Percentiles rank a stretch among this genome's conserved stretches.
Conservation (phyloP, 2,329 filamentous ascomycete species). For the Dothideomycetes sp. region DNA sequence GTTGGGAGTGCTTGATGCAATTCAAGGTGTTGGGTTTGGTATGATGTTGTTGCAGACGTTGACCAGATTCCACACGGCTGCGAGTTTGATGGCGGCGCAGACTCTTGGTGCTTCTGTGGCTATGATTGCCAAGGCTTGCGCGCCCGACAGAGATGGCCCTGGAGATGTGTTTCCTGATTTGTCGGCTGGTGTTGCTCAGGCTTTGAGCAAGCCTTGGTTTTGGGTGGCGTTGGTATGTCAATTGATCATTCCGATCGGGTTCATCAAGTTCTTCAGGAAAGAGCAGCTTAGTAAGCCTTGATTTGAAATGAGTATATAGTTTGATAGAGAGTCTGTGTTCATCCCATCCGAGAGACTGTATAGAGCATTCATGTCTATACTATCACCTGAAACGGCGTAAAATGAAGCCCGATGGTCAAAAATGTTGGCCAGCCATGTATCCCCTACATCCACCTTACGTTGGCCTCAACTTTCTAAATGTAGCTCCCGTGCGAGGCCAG, state of each 20-base stretch:
- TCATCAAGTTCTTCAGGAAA: constrained; percentile 45
- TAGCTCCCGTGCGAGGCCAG: no score
- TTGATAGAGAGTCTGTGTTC: no score
- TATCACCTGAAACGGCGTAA: no score
- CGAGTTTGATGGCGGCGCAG: constrained; percentile 50
- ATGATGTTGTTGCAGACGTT: constrained; percentile 53
- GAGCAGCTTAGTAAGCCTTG: constrained; percentile 46
- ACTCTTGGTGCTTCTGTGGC: constrained; percentile 51
- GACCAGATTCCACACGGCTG: constrained; percentile 53
- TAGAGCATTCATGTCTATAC: no score
- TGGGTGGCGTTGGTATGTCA: constrained; percentile 51
- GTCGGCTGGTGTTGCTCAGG: constrained; percentile 49
- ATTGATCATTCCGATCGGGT: constrained; percentile 46
- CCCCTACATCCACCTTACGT: no score
- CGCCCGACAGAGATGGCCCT: constrained; percentile 50
- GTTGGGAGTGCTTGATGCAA: constrained; percentile 53
- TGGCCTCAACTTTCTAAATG: no score
- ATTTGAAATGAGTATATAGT: no score
- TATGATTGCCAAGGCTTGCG: constrained; percentile 49
- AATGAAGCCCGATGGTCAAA: no score
- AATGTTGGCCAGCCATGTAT: no score
- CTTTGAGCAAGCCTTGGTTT: constrained; percentile 47
- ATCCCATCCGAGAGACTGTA: no score
- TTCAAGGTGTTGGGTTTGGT: constrained; percentile 56
- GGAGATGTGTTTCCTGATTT: constrained; percentile 55